phyloP scores from a whole-genome alignment of 371 early-diverging fungal genomes.

The Zopfochytrium polystomum region DNA sequence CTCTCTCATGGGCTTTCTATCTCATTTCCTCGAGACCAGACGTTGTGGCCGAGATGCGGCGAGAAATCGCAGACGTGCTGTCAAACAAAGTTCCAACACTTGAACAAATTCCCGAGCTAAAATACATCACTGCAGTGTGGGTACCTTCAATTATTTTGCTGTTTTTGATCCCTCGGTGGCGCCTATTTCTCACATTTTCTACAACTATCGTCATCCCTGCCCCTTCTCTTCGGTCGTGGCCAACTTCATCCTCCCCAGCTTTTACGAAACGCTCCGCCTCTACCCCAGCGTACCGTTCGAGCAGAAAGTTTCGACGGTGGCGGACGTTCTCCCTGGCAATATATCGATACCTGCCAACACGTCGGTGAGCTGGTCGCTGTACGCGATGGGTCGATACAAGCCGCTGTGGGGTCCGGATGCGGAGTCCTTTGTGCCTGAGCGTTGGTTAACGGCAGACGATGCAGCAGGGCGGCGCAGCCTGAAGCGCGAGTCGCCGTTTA shows the following conservation, averaged over 20 bases:
- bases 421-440: constrained; percentile 57
- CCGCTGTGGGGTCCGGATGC: constrained; percentile 63
- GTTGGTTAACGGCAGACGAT: constrained; percentile 48
- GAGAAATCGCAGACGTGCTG: constrained; percentile 47
- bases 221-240: background rate
- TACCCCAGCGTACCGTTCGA: constrained; percentile 71
- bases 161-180: background rate
- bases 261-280: constrained; percentile 69
- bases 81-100: constrained; percentile 30
- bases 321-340: constrained; percentile 68
- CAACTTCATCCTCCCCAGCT: too few species aligned
- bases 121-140: constrained; percentile 21
- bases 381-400: constrained; percentile 54
- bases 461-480: constrained; percentile 12
- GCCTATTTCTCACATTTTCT: too few species aligned
- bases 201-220: too few species aligned
- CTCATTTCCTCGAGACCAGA: constrained; percentile 47
- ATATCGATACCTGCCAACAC: constrained; percentile 56
- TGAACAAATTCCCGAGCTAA: constrained; percentile 46
- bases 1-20: constrained; percentile 66
- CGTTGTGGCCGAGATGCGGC: constrained; percentile 41
- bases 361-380: constrained; percentile 49
- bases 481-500: constrained; percentile 22
- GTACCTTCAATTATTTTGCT: background rate
- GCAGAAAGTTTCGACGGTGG: constrained; percentile 59